Percentiles rank a stretch among this genome's conserved stretches.
These are phyloP conservation scores for Tieghemiomyces parasiticus DNA, from an alignment of 192 early-diverging fungal species.

Conservation along the genomic window DNA sequence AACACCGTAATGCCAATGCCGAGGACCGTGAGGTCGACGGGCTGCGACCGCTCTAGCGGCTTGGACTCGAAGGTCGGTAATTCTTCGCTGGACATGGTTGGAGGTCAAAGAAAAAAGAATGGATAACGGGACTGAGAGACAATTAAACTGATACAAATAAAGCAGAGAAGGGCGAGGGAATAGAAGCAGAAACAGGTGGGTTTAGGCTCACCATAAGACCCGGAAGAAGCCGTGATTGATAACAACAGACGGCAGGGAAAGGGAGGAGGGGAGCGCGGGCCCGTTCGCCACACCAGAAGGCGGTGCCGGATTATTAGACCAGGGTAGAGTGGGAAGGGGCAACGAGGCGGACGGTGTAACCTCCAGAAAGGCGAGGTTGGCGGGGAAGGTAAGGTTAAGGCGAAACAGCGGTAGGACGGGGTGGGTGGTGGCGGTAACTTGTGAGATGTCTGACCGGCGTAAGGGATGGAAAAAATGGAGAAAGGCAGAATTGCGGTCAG, in stretches of 20 bases:
- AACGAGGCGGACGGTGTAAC: no score
- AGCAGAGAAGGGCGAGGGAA: background rate
- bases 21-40: background rate
- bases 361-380: no score
- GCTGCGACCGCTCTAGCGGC: background rate
- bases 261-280: background rate
- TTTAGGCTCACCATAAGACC: background rate
- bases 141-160: background rate
- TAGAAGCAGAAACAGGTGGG: background rate
- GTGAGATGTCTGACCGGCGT: no score
- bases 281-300: no score
- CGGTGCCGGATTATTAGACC: no score
- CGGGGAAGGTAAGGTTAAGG: no score
- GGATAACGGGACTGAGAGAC: background rate
- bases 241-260: background rate
- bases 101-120: background rate
- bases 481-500: no score
- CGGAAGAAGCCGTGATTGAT: background rate
- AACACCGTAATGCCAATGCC: background rate
- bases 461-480: no score
- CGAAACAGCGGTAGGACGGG: no score
- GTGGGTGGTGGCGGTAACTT: no score
- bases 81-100: background rate
- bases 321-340: no score
- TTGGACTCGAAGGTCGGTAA: background rate